Percentiles rank a stretch among this genome's conserved stretches.
Conservation (phyloP, 2,329 filamentous ascomycete genomes). For the Alternaria alternata region DNA sequence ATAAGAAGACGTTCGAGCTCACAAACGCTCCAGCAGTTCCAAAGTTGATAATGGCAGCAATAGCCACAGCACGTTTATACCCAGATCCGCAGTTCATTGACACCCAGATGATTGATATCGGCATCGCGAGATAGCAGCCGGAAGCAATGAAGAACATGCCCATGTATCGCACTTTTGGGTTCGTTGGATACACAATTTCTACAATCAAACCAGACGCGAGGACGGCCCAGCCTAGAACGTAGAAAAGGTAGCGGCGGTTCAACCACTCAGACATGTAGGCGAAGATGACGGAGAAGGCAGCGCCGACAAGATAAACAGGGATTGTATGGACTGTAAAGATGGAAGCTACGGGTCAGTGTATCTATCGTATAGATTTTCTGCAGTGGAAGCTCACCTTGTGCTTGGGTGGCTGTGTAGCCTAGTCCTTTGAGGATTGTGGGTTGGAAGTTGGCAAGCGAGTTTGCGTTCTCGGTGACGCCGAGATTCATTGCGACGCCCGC, state of each 20-base stretch:
- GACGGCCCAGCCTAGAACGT: slow-evolving; percentile 44
- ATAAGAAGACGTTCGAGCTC: slow-evolving; percentile 51
- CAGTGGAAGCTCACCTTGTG: slow-evolving; percentile 23
- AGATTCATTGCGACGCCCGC: slow-evolving; percentile 51
- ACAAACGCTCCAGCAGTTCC: slow-evolving; percentile 66
- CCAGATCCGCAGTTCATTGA: slow-evolving; percentile 58
- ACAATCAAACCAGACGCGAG: slow-evolving; percentile 60
- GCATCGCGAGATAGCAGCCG: slow-evolving; percentile 65
- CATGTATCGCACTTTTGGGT: slow-evolving; percentile 57
- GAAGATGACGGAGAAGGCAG: slow-evolving; percentile 39
- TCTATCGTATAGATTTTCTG: too few relatives aligned
- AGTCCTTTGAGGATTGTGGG: slow-evolving; percentile 49
- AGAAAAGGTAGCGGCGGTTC: slow-evolving; percentile 41
- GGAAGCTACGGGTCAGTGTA: too few relatives aligned
- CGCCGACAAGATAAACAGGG: slow-evolving; percentile 45
- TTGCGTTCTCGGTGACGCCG: slow-evolving; percentile 43
- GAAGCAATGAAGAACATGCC: slow-evolving; percentile 63
- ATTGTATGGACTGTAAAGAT: slow-evolving; percentile 37
- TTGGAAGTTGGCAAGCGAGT: slow-evolving; percentile 44
- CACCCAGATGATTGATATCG: slow-evolving; percentile 65
- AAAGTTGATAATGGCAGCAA: slow-evolving; percentile 45
- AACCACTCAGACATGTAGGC: slow-evolving; percentile 40
- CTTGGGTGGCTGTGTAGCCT: slow-evolving; percentile 45
- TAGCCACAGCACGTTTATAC: slow-evolving; percentile 36
- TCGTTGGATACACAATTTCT: slow-evolving; percentile 53